Evolutionary conservation across 164 flowering plant species (phyloP).

Genomic region (Nelumbo lutea): DNA sequence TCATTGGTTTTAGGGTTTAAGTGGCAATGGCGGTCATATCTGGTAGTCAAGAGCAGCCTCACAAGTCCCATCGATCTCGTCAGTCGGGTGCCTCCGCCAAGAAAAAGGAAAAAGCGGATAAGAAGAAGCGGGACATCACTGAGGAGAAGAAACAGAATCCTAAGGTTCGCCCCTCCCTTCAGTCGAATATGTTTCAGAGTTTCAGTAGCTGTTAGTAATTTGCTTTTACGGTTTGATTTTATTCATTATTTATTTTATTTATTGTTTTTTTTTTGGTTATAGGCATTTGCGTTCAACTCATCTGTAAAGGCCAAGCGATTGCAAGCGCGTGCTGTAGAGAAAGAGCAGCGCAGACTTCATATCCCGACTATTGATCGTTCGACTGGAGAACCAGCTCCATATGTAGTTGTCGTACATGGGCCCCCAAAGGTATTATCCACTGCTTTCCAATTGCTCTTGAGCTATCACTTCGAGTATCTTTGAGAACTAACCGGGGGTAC

Average conservation of each 20-base stretch:
- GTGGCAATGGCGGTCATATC: constrained; percentile 10
- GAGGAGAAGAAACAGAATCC: constrained; percentile 52
- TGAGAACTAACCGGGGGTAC: background rate
- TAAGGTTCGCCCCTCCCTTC: constrained; percentile 32
- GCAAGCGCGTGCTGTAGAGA: constrained; percentile 76
- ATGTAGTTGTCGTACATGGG: constrained; percentile 86
- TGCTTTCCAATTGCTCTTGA: background rate
- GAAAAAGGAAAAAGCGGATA: constrained; percentile 40
- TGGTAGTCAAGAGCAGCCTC: constrained; percentile 37
- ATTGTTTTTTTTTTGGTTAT: constrained; percentile 1
- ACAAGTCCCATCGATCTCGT: constrained; percentile 63
- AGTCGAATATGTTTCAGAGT: background rate
- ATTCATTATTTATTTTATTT: background rate
- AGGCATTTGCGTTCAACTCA: constrained; percentile 89
- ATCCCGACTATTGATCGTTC: constrained; percentile 71
- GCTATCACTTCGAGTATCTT: background rate
- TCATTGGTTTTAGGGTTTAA: background rate
- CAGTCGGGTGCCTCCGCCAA: constrained; percentile 60
- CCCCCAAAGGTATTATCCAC: constrained; percentile 68
- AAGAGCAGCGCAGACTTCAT: constrained; percentile 89
- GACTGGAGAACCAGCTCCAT: constrained; percentile 85
- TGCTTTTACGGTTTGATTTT: no score
- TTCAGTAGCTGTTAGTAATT: no score
- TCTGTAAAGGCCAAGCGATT: constrained; percentile 72
- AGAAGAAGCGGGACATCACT: constrained; percentile 33